Evolutionary conservation across 257 asterid genomes (phyloP), one percentile per base, ranked within the genome.

Genomic region (Fraxinus excelsior): DNA sequence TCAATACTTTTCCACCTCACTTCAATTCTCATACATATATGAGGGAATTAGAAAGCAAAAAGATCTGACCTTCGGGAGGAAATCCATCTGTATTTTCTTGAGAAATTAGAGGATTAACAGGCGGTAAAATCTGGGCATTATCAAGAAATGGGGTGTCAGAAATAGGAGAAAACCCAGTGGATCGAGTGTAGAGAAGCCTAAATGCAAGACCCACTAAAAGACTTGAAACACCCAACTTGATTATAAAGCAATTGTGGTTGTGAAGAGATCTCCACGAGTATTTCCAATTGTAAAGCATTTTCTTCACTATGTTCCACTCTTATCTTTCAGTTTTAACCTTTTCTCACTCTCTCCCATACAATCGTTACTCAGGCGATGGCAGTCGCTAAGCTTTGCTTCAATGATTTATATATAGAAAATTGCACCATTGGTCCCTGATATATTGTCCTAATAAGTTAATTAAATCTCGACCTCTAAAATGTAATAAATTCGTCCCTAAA

Each of bases 131-230:
- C 31, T 44, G 74, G 40, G 79, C 19, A 31, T 46, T 76, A 29
- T 78, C 77, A 34, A 80, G 77, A 79, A 85, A 86, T 69, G 86
- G 86, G 81, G 68, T 10, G n/a, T 25, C 34, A 0, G 68, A 25
- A 25, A 82, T 83, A 35, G 81, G 70, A 62, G 88, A 64, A 67
- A 87, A 80, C 56, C 77, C 88, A 71, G 77, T 74, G 75, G 97
- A 87, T 90, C 90, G 83, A 77, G 82, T 78, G 70, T 51, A 82
- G 7, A 89, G 80, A 28, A 91, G 85, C 84, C 79, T 83, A 78
- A 90, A 87, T 71, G 82, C 87, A 76, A 92, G 87, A 65, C 83
- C 94, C 78, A 88, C 83, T 7, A 92, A 64, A 4, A 94, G 80
- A 81, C 88, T 38, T 35, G 89, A 84, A 72, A 86, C 72, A 7